Conservation (phyloP, 306 rosid species). For the Casuarina cunninghamiana region DNA sequence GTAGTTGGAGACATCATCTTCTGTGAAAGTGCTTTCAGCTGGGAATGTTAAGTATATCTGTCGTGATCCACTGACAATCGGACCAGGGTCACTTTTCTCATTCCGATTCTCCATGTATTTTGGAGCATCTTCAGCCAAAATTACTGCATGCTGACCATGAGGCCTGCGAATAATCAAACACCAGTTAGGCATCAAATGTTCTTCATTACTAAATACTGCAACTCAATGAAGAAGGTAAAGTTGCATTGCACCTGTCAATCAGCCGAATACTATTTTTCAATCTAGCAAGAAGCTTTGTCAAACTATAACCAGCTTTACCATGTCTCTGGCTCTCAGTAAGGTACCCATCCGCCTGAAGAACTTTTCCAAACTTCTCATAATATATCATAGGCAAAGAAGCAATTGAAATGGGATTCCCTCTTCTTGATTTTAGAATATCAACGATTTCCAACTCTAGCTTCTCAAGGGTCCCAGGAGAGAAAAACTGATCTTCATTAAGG, state of each 20-base stretch:
- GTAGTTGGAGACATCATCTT: slow-evolving; percentile 78
- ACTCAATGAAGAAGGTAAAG: neutral
- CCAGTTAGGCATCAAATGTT: slow-evolving; percentile 3
- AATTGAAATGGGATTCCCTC: slow-evolving; percentile 74
- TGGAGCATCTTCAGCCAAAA: slow-evolving; percentile 67
- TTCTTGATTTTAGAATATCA: slow-evolving; percentile 58
- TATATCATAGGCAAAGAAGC: slow-evolving; percentile 86
- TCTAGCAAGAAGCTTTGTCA: slow-evolving; percentile 74
- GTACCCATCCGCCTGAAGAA: slow-evolving; percentile 83
- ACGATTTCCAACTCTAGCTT: slow-evolving; percentile 70
- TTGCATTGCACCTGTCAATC: slow-evolving; percentile 66
- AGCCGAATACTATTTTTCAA: slow-evolving; percentile 59
- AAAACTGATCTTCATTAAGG: slow-evolving; percentile 43
- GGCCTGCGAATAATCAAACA: slow-evolving; percentile 52
- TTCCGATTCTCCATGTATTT: slow-evolving; percentile 40
- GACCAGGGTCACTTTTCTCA: slow-evolving; percentile 58
- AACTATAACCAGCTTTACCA: slow-evolving; percentile 84
- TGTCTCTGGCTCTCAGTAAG: slow-evolving; percentile 88
- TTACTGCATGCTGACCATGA: slow-evolving; percentile 83
- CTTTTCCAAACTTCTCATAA: slow-evolving; percentile 69
- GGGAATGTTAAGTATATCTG: slow-evolving; percentile 91
- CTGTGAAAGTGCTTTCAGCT: slow-evolving; percentile 79
- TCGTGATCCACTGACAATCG: slow-evolving; percentile 64
- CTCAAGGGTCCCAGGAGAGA: slow-evolving; percentile 58
- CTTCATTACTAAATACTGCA: neutral